Evolutionary conservation across 1,284 basidiomycete genomes (phyloP).

Genomic region (Sporisorium sorghi): DNA sequence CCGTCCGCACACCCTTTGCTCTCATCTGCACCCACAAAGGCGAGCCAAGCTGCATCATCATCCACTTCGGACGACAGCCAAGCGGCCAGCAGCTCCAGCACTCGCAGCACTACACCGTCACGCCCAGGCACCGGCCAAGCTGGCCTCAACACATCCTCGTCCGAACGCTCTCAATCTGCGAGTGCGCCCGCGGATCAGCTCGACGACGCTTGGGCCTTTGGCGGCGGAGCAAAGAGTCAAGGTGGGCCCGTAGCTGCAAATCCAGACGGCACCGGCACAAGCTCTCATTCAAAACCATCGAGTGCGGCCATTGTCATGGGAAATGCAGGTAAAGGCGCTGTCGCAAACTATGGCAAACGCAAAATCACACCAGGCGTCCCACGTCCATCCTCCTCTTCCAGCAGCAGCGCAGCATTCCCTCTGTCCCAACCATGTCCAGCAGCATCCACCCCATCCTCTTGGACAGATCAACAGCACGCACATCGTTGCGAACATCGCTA

Average conservation of each 20-base stretch:
- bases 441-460: not conserved
- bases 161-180: conserved; percentile 28
- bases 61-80: conserved; percentile 10
- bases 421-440: not conserved
- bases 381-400: conserved; percentile 13
- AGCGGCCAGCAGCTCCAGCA: conserved; percentile 20
- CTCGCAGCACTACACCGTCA: too few species aligned
- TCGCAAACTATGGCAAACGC: conserved; percentile 60
- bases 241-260: conserved; percentile 33
- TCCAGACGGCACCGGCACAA: not conserved
- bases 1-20: conserved; percentile 36
- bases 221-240: conserved; percentile 52
- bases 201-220: conserved; percentile 53
- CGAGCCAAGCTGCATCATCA: conserved; percentile 9
- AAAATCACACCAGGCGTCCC: conserved; percentile 33
- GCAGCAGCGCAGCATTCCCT: not conserved
- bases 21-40: conserved; percentile 22
- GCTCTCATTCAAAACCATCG: conserved; percentile 17
- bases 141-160: conserved; percentile 19
- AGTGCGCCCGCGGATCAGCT: conserved; percentile 36
- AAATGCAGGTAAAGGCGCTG: conserved; percentile 62
- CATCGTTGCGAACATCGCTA: conserved; percentile 37
- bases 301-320: conserved; percentile 50
- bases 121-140: conserved; percentile 12
- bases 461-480: conserved; percentile 17